Percentiles rank a stretch among this genome's conserved stretches.
phyloP scores from a whole-genome alignment of 2,329 filamentous ascomycete species.

The Ophiognomonia clavigignenti-juglandacearum region DNA sequence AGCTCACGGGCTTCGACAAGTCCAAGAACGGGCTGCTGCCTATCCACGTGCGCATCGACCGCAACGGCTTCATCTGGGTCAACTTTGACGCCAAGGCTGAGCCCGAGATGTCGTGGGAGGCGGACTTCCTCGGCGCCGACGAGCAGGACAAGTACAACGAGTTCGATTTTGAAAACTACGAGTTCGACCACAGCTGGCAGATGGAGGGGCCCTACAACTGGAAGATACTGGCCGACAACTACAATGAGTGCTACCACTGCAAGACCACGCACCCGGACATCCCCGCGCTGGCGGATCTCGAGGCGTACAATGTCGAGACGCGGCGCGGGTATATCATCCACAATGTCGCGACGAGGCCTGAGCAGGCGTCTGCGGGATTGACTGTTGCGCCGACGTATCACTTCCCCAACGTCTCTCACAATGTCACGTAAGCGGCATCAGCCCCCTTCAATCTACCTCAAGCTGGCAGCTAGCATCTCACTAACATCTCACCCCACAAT shows the following conservation, averaged over 20 bases:
- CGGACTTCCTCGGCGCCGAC: conserved; percentile 46
- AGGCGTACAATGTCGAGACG: conserved; percentile 48
- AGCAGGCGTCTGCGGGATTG: conserved; percentile 43
- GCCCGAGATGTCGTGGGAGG: conserved; percentile 45
- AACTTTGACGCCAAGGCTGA: conserved; percentile 44
- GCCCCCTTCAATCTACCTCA: conserved; percentile 4
- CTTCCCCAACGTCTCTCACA: conserved; percentile 47
- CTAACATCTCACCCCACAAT: too few relatives aligned
- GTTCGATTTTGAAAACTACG: conserved; percentile 48
- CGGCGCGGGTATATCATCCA: conserved; percentile 46
- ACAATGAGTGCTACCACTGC: conserved; percentile 64
- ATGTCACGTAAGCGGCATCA: conserved; percentile 39
- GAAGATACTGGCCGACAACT: conserved; percentile 59
- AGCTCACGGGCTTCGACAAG: conserved; percentile 51
- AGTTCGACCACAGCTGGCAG: conserved; percentile 53
- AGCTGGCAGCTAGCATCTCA: neutral
- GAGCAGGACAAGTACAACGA: conserved; percentile 37
- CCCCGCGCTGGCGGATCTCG: conserved; percentile 50
- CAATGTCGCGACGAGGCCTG: conserved; percentile 38
- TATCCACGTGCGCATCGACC: conserved; percentile 49
- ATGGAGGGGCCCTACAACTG: conserved; percentile 55
- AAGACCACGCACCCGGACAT: conserved; percentile 55
- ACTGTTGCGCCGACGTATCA: conserved; percentile 42
- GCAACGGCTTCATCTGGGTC: conserved; percentile 52
- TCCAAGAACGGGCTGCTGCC: conserved; percentile 50